Base-by-base conservation (phyloP, 169 alveolate species). In the Plasmodium fragile region DNA sequence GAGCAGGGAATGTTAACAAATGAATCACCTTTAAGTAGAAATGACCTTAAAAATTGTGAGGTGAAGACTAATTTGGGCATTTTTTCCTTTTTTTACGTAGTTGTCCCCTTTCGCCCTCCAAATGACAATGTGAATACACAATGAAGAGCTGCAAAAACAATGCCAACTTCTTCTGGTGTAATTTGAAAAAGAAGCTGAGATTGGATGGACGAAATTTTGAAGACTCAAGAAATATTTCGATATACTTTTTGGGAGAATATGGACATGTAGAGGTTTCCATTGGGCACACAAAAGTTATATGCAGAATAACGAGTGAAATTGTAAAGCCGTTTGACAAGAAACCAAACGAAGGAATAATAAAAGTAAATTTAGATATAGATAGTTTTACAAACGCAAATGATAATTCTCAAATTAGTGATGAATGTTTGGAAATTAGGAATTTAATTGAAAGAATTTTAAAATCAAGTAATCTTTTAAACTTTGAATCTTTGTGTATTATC, bases 201-300 rank as follows among this genome's bases (percentile, higher is more conserved):
- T 52, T 84, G 55, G 93, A 84, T 84, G 93, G 93, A 3, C 93
- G 93, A 8, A 84, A 52, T 10, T 84, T 84, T 73, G 93, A 84
- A 36, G 93, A 84, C 34, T 84, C 93, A 18, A 49, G 93, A 52
- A 84, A 84, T 30, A 52, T 84, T 32, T 84, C 85, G 25, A 84
- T 84, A 72, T 72, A 84, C 59, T 84, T 84, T 84, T 72, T 84
- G 34, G 83, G 83, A 22, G 93, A 84, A 3, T 41, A 84, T 43
- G 93, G 93, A 16, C 45, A 84, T 84, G 93, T 84, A 22, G 93
- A 84, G 69, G 45, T 84, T 18, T 45, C 82, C 36, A 84, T 84
- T 49, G 93, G 93, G 11, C 55, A 49, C 52, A 84, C 93, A 39
- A 84, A 84, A 71, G 93, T 84, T 28, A 75, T 84, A 72, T 84